A percentile compares a stretch with the other conserved stretches of the same genome.
Conservation (phyloP, 169 alveolate genomes). For the Eimeria zaria region DNA sequence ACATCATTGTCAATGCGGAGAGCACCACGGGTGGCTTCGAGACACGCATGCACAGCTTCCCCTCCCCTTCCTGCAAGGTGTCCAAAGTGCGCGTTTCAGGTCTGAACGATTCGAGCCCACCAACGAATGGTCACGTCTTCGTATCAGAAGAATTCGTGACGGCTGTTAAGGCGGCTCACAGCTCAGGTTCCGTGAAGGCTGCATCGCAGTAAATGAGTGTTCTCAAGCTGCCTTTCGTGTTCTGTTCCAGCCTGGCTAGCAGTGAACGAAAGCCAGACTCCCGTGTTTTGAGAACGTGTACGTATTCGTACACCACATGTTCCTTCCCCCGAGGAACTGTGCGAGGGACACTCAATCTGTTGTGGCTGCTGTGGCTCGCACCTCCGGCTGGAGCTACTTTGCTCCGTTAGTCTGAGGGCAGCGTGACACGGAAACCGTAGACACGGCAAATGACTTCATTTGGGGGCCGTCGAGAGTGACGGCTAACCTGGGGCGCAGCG, state of each 20-base stretch:
- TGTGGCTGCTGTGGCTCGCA: not conserved
- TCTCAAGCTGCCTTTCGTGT: not conserved
- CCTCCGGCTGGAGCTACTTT: slow-evolving; percentile 15
- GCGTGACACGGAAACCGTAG: slow-evolving; percentile 27
- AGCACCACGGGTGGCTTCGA: slow-evolving; percentile 3
- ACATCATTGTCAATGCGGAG: slow-evolving; percentile 29
- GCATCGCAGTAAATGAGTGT: not conserved
- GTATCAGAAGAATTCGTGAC: slow-evolving; percentile 23
- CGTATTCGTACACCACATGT: slow-evolving; percentile 2
- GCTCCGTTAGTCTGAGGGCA: slow-evolving; percentile 1
- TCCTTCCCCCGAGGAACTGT: slow-evolving; percentile 15
- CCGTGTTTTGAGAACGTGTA: slow-evolving; percentile 18
- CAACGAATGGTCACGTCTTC: not conserved
- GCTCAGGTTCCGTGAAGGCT: not conserved
- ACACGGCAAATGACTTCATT: slow-evolving; percentile 34
- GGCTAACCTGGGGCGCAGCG: slow-evolving; percentile 52
- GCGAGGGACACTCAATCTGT: not conserved
- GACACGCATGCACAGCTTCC: not conserved
- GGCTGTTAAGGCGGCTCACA: not conserved
- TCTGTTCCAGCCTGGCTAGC: not conserved
- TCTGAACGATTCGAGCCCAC: not conserved
- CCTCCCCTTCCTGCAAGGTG: not conserved
- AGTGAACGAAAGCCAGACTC: not conserved
- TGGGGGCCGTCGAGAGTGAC: slow-evolving; percentile 39
- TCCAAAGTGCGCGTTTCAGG: slow-evolving; percentile 11